These are phyloP conservation scores for Amphibolis antarctica DNA, from an alignment of 106 monocot genomes.

Conservation along the genomic window DNA sequence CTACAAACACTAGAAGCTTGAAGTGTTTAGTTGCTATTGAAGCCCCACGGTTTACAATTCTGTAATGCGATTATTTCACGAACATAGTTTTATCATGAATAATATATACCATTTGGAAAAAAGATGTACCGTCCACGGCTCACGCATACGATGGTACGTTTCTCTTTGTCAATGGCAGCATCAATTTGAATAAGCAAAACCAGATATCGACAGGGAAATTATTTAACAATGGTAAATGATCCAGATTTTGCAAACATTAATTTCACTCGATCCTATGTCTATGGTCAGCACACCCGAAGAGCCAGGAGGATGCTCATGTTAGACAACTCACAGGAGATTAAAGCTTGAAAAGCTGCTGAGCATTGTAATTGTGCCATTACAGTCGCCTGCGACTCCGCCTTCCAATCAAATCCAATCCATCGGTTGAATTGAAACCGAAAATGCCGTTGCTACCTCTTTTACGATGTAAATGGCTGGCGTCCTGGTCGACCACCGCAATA, in stretches of 20 bases:
- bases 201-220: background rate
- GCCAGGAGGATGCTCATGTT: background rate
- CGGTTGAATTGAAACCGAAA: slow-evolving; percentile 25
- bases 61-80: too few relatives aligned
- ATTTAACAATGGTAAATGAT: background rate
- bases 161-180: too few relatives aligned
- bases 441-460: slow-evolving; percentile 39
- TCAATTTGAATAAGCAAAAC: too few relatives aligned
- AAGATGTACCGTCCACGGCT: too few relatives aligned
- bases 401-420: slow-evolving; percentile 31
- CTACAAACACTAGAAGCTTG: too few relatives aligned
- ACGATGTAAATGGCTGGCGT: slow-evolving; percentile 1
- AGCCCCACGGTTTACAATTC: too few relatives aligned
- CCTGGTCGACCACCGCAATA: slow-evolving; percentile 55
- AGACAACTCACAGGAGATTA: background rate
- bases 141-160: too few relatives aligned
- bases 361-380: slow-evolving; percentile 9
- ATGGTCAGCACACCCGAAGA: background rate
- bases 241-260: background rate
- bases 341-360: background rate
- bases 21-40: too few relatives aligned
- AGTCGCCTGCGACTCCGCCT: slow-evolving; percentile 42
- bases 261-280: slow-evolving; percentile 1
- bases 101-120: too few relatives aligned
- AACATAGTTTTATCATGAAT: too few relatives aligned